These are phyloP conservation scores for Trifolium repens DNA, from an alignment of 306 rosid species.

Conservation along the genomic window DNA sequence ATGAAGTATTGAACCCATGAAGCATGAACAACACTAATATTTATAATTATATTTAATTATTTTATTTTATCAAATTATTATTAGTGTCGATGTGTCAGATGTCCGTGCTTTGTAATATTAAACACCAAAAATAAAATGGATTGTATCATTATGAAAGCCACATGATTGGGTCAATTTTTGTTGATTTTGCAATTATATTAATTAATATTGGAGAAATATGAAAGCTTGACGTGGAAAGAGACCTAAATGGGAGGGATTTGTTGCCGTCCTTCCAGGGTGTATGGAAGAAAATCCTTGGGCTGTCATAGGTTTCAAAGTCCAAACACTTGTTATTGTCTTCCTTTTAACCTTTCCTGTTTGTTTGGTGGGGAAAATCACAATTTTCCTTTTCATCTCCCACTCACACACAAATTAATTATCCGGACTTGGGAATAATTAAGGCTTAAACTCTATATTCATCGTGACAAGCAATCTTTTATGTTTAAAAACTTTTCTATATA, in stretches of 20 bases:
- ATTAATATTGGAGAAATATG: constrained; percentile 14
- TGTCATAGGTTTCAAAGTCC: constrained; percentile 19
- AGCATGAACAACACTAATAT: no score
- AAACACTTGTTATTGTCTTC: constrained; percentile 1
- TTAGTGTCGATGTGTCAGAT: no score
- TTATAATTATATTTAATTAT: no score
- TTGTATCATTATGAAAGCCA: constrained; percentile 13
- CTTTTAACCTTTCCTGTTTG: constrained; percentile 22
- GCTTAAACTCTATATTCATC: neutral
- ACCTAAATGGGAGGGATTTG: neutral
- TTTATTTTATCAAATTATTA: no score
- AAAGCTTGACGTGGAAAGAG: constrained; percentile 31
- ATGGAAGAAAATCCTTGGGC: constrained; percentile 37
- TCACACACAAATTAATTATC: neutral
- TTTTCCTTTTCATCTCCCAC: neutral
- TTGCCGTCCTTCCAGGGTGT: constrained; percentile 42
- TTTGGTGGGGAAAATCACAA: constrained; percentile 2
- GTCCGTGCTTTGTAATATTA: no score
- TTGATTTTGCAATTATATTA: neutral
- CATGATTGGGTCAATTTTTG: neutral
- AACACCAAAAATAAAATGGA: neutral
- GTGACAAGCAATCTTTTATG: neutral
- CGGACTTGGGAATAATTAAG: neutral
- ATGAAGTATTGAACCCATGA: no score
- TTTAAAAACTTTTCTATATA: neutral